Conservation (phyloP, 2,329 filamentous ascomycete species). For the Xylaria hypoxylon region DNA sequence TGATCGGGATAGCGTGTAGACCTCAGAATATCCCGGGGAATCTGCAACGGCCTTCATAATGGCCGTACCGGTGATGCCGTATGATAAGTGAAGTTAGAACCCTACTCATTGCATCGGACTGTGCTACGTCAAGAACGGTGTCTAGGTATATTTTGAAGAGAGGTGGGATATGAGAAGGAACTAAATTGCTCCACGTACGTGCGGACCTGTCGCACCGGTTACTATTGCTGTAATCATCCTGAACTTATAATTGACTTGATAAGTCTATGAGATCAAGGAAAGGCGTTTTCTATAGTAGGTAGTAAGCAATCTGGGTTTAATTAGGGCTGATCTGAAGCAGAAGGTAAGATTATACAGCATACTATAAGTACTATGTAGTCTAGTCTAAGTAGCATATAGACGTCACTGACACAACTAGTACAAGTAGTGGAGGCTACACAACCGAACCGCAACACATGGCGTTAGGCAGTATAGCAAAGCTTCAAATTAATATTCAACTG, state of each 20-base stretch:
- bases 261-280: background rate
- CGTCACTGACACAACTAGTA: no score
- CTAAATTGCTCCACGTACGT: background rate
- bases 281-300: background rate
- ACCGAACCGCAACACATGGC: no score
- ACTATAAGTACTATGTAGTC: no score
- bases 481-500: no score
- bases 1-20: slow-evolving; percentile 41
- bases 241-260: background rate
- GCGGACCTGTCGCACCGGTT: slow-evolving; percentile 40
- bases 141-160: background rate
- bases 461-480: no score
- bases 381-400: no score
- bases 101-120: background rate
- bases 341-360: no score
- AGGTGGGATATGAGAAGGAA: background rate
- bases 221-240: slow-evolving; percentile 40
- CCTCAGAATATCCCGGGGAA: slow-evolving; percentile 36
- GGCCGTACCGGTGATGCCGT: slow-evolving; percentile 42
- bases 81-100: background rate
- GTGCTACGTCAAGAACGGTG: background rate
- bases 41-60: slow-evolving; percentile 36
- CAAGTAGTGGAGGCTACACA: no score
- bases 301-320: no score
- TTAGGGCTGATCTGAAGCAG: no score